phyloP scores from a whole-genome alignment of 345 rosid species.

The Cardiospermum halicacabum region DNA sequence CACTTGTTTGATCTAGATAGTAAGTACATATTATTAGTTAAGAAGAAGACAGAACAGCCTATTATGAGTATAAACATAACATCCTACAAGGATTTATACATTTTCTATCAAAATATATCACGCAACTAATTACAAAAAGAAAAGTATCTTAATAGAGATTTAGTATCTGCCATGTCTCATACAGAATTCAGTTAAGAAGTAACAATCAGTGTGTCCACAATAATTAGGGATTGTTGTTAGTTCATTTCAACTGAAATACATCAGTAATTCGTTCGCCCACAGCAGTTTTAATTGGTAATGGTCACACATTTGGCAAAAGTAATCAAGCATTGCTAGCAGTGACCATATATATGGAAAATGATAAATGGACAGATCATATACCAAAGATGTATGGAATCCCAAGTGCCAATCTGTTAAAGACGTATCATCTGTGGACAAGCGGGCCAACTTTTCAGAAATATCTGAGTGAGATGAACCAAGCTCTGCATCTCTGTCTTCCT shows the following conservation, averaged over 20 bases:
- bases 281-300: background rate
- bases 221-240: background rate
- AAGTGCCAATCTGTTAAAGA: constrained; percentile 93
- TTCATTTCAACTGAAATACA: background rate
- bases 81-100: background rate
- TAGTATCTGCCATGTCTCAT: background rate
- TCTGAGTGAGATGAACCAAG: constrained; percentile 54
- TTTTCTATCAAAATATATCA: background rate
- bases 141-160: background rate
- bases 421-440: constrained; percentile 64
- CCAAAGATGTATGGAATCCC: constrained; percentile 91
- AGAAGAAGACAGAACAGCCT: background rate
- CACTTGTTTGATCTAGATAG: background rate
- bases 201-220: background rate
- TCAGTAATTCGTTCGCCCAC: background rate
- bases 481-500: constrained; percentile 66
- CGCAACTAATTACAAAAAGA: background rate
- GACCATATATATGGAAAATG: constrained; percentile 1
- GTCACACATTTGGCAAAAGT: background rate
- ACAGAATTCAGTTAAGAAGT: background rate
- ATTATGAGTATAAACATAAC: background rate
- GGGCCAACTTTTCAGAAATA: constrained; percentile 54
- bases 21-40: background rate
- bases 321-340: background rate
- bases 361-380: constrained; percentile 22